phyloP scores from a whole-genome alignment of 257 asterid genomes.

The Fraxinus pennsylvanica region DNA sequence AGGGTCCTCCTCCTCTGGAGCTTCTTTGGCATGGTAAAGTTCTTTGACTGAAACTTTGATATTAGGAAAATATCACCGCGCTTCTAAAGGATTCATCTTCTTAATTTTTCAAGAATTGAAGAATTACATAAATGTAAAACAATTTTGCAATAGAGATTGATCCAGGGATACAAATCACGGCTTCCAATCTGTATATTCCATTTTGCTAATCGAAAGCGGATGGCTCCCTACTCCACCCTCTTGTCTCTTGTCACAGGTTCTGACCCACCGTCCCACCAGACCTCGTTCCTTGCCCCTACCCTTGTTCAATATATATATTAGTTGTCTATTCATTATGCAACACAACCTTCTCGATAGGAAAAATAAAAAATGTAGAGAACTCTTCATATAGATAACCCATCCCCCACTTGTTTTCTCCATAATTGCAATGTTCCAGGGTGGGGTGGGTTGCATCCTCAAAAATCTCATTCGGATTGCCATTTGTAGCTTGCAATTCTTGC shows the following conservation, averaged over 20 bases:
- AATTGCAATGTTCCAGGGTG: neutral
- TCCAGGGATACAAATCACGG: neutral
- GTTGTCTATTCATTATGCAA: neutral
- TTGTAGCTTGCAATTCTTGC: conserved; percentile 4
- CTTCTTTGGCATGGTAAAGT: conserved; percentile 88
- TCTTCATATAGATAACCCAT: neutral
- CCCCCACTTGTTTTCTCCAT: neutral
- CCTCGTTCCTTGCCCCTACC: neutral
- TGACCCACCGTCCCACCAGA: neutral
- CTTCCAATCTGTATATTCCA: neutral
- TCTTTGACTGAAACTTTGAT: conserved; percentile 4
- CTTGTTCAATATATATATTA: neutral
- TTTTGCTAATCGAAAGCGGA: neutral
- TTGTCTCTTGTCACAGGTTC: neutral
- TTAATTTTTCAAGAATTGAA: neutral
- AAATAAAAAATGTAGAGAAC: neutral
- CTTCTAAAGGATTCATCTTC: neutral
- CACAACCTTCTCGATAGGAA: neutral
- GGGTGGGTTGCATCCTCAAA: neutral
- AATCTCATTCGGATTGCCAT: neutral
- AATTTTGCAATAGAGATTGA: neutral
- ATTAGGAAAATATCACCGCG: neutral
- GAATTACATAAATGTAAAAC: neutral
- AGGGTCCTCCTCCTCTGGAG: conserved; percentile 88
- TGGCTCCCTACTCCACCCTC: neutral